Base-by-base conservation (phyloP, 192 early-diverging fungal genomes). In the Cladochytrium replicatum region DNA sequence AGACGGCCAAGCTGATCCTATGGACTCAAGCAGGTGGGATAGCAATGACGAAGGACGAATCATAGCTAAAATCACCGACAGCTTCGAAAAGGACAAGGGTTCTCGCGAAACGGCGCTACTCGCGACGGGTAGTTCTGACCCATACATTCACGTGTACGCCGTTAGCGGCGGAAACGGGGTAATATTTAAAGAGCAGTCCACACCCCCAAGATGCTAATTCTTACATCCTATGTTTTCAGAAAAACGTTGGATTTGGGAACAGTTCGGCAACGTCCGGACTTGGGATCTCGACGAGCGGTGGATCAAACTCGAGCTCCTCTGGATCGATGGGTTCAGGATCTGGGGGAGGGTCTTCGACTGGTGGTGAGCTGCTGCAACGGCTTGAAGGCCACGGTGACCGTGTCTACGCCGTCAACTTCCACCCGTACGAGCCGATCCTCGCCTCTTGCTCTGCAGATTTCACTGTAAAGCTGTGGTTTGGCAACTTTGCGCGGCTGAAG, bases 301-400 rank as follows among this genome's bases (percentile, higher is more conserved):
- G n/a, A n/a, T n/a, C n/a, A n/a, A n/a, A n/a, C n/a, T n/a, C n/a
- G n/a, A n/a, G n/a, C n/a, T n/a, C n/a, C n/a, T n/a, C n/a, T n/a
- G n/a, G n/a, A n/a, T n/a, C n/a, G n/a, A n/a, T n/a, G n/a, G n/a
- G n/a, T n/a, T n/a, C n/a, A n/a, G n/a, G n/a, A n/a, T n/a, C n/a
- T n/a, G n/a, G n/a, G n/a, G n/a, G n/a, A n/a, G n/a, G n/a, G n/a
- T n/a, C n/a, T n/a, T n/a, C n/a, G n/a, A n/a, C n/a, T n/a, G n/a
- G n/a, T n/a, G n/a, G n/a, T 6, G 66, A 71, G 39, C 42, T 75
- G 23, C 15, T 53, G 29, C 93, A 96, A 56, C 67, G 83, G 34
- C 65, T 93, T 32, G 87, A 91, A 63, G 93, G 93, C 3, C 93
- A 96, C 49, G 86, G 88, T 8, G 91, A 93, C 50, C 72, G 88